Percentiles rank a stretch among this genome's conserved stretches.
Conservation (phyloP, 106 monocot species). For the Dactylorhiza incarnata region DNA sequence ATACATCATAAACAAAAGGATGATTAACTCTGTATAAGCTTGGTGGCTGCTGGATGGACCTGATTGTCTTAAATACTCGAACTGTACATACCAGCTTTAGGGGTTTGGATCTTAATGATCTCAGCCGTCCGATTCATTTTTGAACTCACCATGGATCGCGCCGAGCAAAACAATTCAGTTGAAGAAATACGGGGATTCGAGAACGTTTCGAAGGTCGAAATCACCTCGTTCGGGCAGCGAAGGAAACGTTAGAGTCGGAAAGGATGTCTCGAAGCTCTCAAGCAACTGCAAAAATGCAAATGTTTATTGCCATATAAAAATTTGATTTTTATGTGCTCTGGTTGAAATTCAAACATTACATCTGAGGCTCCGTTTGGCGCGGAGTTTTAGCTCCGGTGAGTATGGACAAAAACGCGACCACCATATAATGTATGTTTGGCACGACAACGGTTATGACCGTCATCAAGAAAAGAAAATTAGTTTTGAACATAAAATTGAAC, state of each 20-base stretch:
- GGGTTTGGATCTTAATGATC: too few species aligned
- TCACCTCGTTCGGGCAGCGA: conserved; percentile 59
- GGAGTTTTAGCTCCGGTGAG: too few species aligned
- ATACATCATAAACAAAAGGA: background rate
- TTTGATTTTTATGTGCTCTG: background rate
- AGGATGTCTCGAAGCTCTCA: conserved; percentile 58
- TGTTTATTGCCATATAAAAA: background rate
- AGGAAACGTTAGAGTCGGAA: conserved; percentile 64
- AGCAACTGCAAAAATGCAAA: conserved; percentile 43
- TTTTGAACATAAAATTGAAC: too few species aligned
- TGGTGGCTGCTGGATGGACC: background rate
- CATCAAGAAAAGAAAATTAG: too few species aligned
- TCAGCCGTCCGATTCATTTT: too few species aligned
- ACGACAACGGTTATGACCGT: too few species aligned
- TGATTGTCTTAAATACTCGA: background rate
- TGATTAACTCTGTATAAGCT: background rate
- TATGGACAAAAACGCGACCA: too few species aligned
- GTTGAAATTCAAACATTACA: background rate
- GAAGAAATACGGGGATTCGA: conserved; percentile 79
- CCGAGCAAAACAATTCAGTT: conserved; percentile 32
- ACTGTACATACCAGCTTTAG: background rate
- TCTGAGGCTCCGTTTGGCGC: too few species aligned
- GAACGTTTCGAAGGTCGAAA: conserved; percentile 59
- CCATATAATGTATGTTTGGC: too few species aligned
- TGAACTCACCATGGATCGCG: too few species aligned